phyloP scores from a whole-genome alignment of 2,329 filamentous ascomycete species.

The Colletotrichum sp. region DNA sequence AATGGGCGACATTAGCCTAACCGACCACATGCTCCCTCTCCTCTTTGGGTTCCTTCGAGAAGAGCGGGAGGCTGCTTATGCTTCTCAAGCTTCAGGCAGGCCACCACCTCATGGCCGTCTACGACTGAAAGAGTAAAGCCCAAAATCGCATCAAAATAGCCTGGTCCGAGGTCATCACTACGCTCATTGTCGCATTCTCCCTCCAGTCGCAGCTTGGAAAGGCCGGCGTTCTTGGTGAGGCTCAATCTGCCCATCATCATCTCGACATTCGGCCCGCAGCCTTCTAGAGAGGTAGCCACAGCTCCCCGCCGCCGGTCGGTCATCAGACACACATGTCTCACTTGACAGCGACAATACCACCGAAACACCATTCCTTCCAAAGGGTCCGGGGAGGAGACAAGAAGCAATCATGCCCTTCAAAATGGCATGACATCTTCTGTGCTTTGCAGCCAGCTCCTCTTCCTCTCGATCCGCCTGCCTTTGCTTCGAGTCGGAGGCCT shows the following conservation, averaged over 20 bases:
- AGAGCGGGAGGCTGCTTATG: not conserved
- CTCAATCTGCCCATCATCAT: slow-evolving; percentile 12
- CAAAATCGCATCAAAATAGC: not conserved
- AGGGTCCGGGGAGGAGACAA: not conserved
- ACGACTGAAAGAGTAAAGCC: not conserved
- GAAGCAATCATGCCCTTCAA: not conserved
- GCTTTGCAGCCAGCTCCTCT: not conserved
- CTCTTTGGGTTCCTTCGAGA: not conserved
- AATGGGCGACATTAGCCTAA: not conserved
- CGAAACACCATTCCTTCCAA: not conserved
- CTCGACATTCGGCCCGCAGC: slow-evolving; percentile 1
- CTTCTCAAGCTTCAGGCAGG: not conserved
- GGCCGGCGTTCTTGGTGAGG: not conserved
- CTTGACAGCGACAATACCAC: not conserved
- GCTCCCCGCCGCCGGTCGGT: not conserved
- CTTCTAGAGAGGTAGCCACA: not conserved
- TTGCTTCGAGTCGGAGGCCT: not conserved
- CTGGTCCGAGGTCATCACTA: not conserved
- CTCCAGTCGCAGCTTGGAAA: not conserved
- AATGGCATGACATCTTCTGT: not conserved
- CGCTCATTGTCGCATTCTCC: not conserved
- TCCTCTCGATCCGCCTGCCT: not conserved
- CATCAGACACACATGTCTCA: not conserved
- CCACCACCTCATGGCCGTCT: not conserved
- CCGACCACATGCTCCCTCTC: not conserved